Conservation (phyloP, 768 basidiomycete genomes). For the Suillus lakei region DNA sequence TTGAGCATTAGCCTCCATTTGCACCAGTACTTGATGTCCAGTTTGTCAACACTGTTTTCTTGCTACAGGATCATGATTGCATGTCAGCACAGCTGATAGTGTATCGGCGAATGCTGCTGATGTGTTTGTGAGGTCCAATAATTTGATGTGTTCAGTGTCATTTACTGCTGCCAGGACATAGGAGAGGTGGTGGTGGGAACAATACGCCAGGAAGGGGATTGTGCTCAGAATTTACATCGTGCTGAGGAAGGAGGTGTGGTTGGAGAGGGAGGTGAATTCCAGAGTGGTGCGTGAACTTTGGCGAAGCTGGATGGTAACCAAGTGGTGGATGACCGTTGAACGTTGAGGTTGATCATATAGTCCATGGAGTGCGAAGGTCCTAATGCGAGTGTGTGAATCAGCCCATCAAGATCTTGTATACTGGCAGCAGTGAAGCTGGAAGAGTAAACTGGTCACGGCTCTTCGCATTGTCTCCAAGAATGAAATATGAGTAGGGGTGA, state of each 20-base stretch:
- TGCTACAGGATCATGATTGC: constrained; percentile 15
- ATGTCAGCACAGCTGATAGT: constrained; percentile 13
- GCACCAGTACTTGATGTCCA: constrained; percentile 47
- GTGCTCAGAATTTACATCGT: constrained; percentile 45
- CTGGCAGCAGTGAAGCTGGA: not conserved
- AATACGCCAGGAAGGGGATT: constrained; percentile 46
- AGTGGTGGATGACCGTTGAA: constrained; percentile 15
- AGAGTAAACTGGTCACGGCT: not conserved
- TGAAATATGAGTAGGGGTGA: no score
- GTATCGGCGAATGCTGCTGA: constrained; percentile 38
- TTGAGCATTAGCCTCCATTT: constrained; percentile 49
- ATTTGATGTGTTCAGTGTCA: constrained; percentile 24
- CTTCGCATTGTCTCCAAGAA: not conserved
- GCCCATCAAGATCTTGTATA: constrained; percentile 18
- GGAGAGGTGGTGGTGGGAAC: constrained; percentile 40
- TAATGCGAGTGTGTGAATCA: constrained; percentile 12
- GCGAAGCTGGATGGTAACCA: constrained; percentile 15
- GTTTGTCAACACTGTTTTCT: constrained; percentile 19
- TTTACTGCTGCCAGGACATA: constrained; percentile 40
- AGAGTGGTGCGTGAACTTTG: constrained; percentile 27
- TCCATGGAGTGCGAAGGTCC: constrained; percentile 6
- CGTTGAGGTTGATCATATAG: constrained; percentile 30
- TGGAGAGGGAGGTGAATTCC: constrained; percentile 45
- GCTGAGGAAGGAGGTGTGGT: constrained; percentile 39
- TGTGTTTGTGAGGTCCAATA: constrained; percentile 45